Percentiles rank a stretch among this genome's conserved stretches.
Conservation (phyloP, 2,329 filamentous ascomycete species). For the Hymenoscyphus albidus region DNA sequence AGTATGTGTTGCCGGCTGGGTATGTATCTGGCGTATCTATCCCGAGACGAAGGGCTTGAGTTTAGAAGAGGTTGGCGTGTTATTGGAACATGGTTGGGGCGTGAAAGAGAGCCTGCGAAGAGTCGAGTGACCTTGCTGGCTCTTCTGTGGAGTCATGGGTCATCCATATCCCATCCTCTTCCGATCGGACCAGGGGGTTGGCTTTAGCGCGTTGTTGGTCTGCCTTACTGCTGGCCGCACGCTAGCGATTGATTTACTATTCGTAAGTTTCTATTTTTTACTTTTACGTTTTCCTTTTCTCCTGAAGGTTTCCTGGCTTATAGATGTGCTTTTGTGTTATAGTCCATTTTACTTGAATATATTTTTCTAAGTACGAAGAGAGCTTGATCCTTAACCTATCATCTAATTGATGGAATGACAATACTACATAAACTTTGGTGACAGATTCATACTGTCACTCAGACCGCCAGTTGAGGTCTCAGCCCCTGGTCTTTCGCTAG, state of each 20-base stretch:
- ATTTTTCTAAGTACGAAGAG: too few species aligned
- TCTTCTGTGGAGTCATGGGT: background rate
- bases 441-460: too few species aligned
- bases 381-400: too few species aligned
- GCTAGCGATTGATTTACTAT: background rate
- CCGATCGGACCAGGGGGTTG: background rate
- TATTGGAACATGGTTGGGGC: conserved; percentile 72
- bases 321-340: too few species aligned
- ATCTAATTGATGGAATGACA: too few species aligned
- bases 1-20: conserved; percentile 67
- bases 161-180: background rate
- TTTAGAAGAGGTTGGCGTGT: conserved; percentile 71
- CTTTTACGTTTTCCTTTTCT: background rate
- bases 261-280: background rate
- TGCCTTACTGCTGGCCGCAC: background rate
- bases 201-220: background rate
- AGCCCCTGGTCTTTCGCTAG: too few species aligned
- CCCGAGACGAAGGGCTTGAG: conserved; percentile 81
- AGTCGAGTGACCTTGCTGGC: background rate
- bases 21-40: conserved; percentile 69
- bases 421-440: too few species aligned
- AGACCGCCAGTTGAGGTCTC: too few species aligned
- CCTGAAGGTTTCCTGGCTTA: too few species aligned
- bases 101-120: conserved; percentile 46
- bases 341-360: too few species aligned